Percentiles rank a stretch among this genome's conserved stretches.
These are phyloP conservation scores for Aegilops sharonensis DNA, from an alignment of 176 grass and related monocot species.

Conservation along the genomic window DNA sequence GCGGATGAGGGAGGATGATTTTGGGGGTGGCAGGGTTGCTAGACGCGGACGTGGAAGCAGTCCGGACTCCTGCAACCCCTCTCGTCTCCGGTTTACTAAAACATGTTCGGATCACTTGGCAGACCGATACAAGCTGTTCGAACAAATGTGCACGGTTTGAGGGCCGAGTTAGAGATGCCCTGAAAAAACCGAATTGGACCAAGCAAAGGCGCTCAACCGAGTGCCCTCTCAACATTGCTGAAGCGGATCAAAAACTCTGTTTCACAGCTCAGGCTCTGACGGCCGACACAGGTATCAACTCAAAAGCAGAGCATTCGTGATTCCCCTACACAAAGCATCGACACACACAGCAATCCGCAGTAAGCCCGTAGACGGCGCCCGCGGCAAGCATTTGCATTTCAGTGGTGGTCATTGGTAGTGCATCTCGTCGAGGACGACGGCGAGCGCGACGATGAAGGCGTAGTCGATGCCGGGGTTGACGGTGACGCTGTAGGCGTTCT, in stretches of 20 bases:
- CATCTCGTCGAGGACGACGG: conserved; percentile 67
- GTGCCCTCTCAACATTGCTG: not conserved
- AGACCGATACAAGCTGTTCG: no score
- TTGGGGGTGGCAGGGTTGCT: no score
- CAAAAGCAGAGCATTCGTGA: not conserved
- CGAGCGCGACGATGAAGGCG: conserved; percentile 70
- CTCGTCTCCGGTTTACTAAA: no score
- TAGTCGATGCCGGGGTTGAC: conserved; percentile 71
- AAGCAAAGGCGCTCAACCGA: not conserved
- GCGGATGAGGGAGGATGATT: no score
- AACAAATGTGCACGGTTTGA: no score
- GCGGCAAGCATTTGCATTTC: no score
- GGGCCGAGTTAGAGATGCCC: no score
- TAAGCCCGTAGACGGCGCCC: no score
- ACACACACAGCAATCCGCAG: not conserved
- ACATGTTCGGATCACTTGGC: rapidly evolving
- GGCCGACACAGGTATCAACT: not conserved
- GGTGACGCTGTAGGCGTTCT: conserved; percentile 48
- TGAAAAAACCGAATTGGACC: not conserved
- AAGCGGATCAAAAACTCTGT: not conserved
- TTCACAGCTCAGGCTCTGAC: not conserved
- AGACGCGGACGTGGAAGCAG: no score
- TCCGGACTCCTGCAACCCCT: no score
- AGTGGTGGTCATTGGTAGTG: conserved; percentile 31
- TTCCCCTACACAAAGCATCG: not conserved